phyloP scores from a whole-genome alignment of 306 rosid species.

The Corylus avellana region DNA sequence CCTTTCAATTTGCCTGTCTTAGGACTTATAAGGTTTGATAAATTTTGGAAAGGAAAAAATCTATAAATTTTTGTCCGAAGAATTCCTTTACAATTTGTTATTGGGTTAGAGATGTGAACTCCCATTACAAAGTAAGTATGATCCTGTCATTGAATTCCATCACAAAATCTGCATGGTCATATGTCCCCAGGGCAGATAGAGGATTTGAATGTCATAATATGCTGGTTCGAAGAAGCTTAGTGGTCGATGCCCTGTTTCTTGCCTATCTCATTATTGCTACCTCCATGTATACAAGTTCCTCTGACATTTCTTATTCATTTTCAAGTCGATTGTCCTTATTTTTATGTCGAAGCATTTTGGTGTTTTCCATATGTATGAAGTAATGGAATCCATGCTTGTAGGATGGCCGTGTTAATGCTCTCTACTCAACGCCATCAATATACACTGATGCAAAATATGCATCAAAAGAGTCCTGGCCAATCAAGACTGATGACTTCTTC shows the following conservation, averaged over 20 bases:
- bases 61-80: neutral
- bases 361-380: constrained; percentile 22
- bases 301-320: neutral
- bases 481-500: constrained; percentile 80
- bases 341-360: neutral
- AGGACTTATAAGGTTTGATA: neutral
- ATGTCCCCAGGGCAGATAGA: neutral
- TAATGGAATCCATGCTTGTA: constrained; percentile 13
- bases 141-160: neutral
- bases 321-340: neutral
- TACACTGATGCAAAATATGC: constrained; percentile 87
- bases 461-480: constrained; percentile 71
- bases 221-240: neutral
- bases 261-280: neutral
- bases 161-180: neutral
- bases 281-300: neutral
- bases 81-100: neutral
- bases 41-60: neutral
- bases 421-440: constrained; percentile 86
- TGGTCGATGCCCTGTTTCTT: neutral
- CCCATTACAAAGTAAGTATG: neutral
- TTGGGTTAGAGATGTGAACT: neutral
- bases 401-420: constrained; percentile 89
- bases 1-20: neutral
- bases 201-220: neutral